Percentiles rank a stretch among this genome's conserved stretches.
Conservation (phyloP, 495 filamentous ascomycete genomes). For the Penicillium canariense region DNA sequence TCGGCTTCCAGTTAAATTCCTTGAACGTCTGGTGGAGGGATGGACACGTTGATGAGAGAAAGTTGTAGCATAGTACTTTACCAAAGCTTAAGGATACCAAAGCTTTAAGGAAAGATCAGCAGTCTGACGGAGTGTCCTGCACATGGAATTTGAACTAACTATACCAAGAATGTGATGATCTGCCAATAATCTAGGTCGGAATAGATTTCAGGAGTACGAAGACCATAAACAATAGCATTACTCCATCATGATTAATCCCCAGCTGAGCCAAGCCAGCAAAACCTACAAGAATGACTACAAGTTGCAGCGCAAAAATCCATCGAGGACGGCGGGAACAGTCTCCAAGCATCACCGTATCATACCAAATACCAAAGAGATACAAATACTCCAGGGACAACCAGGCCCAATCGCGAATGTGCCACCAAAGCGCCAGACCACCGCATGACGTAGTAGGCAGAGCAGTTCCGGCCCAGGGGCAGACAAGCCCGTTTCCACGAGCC, state of each 20-base stretch:
- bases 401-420: not conserved
- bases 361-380: conserved; percentile 1
- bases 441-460: not conserved
- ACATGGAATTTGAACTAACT: too few relatives aligned
- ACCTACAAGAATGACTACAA: not conserved
- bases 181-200: too few relatives aligned
- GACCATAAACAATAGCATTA: conserved; percentile 8
- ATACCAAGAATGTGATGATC: too few relatives aligned
- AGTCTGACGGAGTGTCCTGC: too few relatives aligned
- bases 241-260: not conserved
- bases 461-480: not conserved
- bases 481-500: too few relatives aligned
- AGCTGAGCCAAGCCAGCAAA: not conserved
- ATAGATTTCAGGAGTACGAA: too few relatives aligned
- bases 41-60: too few relatives aligned
- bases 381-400: not conserved
- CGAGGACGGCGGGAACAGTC: not conserved
- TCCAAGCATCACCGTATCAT: not conserved
- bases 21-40: too few relatives aligned
- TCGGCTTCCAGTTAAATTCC: too few relatives aligned
- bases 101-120: too few relatives aligned
- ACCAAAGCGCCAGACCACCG: not conserved
- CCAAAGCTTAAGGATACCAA: too few relatives aligned
- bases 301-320: not conserved
- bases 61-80: too few relatives aligned